A percentile compares a stretch with the other conserved stretches of the same genome.
phyloP scores from a whole-genome alignment of 495 filamentous ascomycete genomes.

The Massariosphaeria phaeospora region DNA sequence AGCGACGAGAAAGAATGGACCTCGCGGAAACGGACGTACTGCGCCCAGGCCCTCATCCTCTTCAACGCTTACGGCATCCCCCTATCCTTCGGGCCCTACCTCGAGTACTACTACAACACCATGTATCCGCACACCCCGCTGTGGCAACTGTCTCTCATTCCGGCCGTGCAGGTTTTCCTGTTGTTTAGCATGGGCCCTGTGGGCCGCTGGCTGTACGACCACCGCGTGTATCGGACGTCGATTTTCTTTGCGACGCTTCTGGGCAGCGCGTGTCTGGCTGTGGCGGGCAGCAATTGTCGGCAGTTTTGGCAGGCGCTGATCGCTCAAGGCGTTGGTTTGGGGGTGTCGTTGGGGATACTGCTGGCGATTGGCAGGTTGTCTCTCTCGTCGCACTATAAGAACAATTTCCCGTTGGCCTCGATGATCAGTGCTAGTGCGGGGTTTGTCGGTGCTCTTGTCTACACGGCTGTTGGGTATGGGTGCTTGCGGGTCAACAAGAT shows the following conservation, averaged over 20 bases:
- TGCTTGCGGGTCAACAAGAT: slow-evolving; percentile 4
- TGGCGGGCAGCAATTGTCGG: not conserved
- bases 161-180: slow-evolving; percentile 1
- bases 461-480: slow-evolving; percentile 18
- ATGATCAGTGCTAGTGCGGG: slow-evolving; percentile 18
- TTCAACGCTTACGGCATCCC: slow-evolving; percentile 28
- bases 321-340: slow-evolving; percentile 33
- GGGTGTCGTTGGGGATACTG: slow-evolving; percentile 31
- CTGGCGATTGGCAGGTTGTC: slow-evolving; percentile 21
- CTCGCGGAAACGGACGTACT: not conserved
- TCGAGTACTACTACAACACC: slow-evolving; percentile 16
- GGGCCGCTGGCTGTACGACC: not conserved
- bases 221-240: not conserved
- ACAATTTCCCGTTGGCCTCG: slow-evolving; percentile 29
- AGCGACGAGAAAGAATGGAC: not conserved
- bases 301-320: slow-evolving; percentile 24
- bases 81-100: slow-evolving; percentile 20
- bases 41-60: slow-evolving; percentile 18
- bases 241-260: not conserved
- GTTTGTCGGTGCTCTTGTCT: slow-evolving; percentile 32
- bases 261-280: not conserved
- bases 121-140: not conserved
- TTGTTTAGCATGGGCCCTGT: not conserved
- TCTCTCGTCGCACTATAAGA: slow-evolving; percentile 31
- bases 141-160: not conserved